Conservation (phyloP, 257 asterid genomes). For the Eucommia ulmoides region DNA sequence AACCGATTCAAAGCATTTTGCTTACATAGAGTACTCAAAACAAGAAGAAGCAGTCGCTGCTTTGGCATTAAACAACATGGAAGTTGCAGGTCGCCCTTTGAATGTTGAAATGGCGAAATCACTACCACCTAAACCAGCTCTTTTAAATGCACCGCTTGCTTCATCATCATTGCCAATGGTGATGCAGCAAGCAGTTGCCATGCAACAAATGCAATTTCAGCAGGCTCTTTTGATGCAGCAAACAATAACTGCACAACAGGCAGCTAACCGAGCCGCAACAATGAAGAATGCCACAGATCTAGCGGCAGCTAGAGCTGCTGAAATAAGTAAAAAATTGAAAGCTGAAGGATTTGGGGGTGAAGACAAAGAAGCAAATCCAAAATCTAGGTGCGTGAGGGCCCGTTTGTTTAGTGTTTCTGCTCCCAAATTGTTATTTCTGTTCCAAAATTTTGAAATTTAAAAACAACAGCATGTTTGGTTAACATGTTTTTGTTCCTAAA, state of each 20-base stretch:
- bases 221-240: constrained; percentile 93
- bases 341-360: constrained; percentile 63
- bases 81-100: constrained; percentile 88
- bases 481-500: too few species aligned
- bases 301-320: constrained; percentile 99
- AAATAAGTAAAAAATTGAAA: constrained; percentile 77
- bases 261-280: constrained; percentile 89
- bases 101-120: constrained; percentile 98
- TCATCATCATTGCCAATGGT: constrained; percentile 70
- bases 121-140: constrained; percentile 71
- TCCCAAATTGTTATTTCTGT: too few species aligned
- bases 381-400: constrained; percentile 68
- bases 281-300: constrained; percentile 95
- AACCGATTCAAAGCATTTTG: constrained; percentile 90
- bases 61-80: constrained; percentile 85
- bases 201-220: constrained; percentile 99
- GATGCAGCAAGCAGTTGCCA: constrained; percentile 97
- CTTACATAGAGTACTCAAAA: constrained; percentile 81
- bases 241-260: constrained; percentile 80
- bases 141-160: constrained; percentile 23
- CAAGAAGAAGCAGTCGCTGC: constrained; percentile 91
- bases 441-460: too few species aligned
- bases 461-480: too few species aligned
- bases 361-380: constrained; percentile 40
- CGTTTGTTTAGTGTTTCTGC: too few species aligned